These are phyloP conservation scores for Boletellus ananiceps DNA, from an alignment of 768 basidiomycete species.

Conservation along the genomic window DNA sequence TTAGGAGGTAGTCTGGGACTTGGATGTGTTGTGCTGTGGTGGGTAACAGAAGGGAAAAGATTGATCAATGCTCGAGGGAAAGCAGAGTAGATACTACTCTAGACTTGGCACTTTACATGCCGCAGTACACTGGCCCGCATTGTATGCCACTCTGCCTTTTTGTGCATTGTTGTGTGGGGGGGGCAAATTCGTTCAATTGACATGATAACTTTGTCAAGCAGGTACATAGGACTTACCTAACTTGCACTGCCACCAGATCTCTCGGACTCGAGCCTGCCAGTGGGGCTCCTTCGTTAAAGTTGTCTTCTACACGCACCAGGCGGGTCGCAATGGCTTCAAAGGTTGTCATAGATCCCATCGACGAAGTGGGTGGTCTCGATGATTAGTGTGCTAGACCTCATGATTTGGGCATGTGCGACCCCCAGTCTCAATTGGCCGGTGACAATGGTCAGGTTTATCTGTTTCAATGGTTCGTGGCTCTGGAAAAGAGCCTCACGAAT, in stretches of 20 bases:
- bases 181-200: no score
- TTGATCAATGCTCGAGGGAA: constrained; percentile 19
- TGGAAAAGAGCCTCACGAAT: constrained; percentile 53
- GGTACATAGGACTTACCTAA: not conserved
- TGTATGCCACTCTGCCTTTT: no score
- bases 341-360: constrained; percentile 24
- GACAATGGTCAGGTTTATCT: constrained; percentile 81
- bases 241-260: constrained; percentile 16
- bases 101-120: no score
- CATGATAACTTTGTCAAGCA: no score
- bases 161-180: no score
- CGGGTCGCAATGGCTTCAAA: constrained; percentile 23
- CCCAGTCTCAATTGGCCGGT: constrained; percentile 59
- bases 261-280: not conserved
- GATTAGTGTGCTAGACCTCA: not conserved
- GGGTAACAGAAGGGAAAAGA: constrained; percentile 26
- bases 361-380: constrained; percentile 27
- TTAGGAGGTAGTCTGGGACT: constrained; percentile 26
- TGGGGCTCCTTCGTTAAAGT: not conserved
- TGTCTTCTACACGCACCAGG: constrained; percentile 3
- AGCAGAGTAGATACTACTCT: constrained; percentile 11
- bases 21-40: constrained; percentile 26
- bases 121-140: no score
- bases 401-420: constrained; percentile 11
- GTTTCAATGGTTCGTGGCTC: constrained; percentile 75